Percentiles rank a stretch among this genome's conserved stretches.
Conservation (phyloP, 495 filamentous ascomycete genomes). For the Aspergillus steynii region DNA sequence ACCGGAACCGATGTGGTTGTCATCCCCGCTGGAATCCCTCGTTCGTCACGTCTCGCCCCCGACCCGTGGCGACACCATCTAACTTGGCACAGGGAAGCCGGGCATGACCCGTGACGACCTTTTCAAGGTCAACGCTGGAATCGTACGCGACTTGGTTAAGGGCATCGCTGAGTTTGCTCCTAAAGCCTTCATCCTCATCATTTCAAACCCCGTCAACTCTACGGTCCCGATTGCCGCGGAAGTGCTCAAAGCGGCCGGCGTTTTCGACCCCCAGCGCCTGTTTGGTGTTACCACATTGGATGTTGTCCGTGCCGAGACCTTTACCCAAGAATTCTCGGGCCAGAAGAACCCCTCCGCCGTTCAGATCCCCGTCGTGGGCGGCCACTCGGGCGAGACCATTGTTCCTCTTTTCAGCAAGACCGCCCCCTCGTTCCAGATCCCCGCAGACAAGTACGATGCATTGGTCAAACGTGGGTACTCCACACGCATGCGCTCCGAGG, state of each 20-base stretch:
- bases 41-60: conserved; percentile 52
- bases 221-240: conserved; percentile 98
- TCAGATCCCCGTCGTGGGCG: conserved; percentile 89
- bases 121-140: conserved; percentile 97
- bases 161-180: conserved; percentile 83
- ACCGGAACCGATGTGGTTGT: conserved; percentile 92
- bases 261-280: conserved; percentile 90
- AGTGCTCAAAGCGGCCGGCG: conserved; percentile 85
- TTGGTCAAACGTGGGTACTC: conserved; percentile 74
- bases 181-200: conserved; percentile 91
- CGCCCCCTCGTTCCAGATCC: conserved; percentile 75
- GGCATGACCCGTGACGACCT: conserved; percentile 99
- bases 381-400: conserved; percentile 97
- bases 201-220: conserved; percentile 99
- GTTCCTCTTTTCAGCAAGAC: conserved; percentile 95
- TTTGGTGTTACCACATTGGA: conserved; percentile 98
- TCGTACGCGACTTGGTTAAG: conserved; percentile 83
- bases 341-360: conserved; percentile 78
- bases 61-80: background rate
- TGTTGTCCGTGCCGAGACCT: conserved; percentile 96
- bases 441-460: conserved; percentile 79
- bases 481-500: background rate
- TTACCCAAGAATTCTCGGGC: conserved; percentile 83
- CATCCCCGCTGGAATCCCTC: conserved; percentile 96
- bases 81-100: conserved; percentile 72